Evolutionary conservation across 306 rosid species (phyloP).

Genomic region (Vigna mungo): DNA sequence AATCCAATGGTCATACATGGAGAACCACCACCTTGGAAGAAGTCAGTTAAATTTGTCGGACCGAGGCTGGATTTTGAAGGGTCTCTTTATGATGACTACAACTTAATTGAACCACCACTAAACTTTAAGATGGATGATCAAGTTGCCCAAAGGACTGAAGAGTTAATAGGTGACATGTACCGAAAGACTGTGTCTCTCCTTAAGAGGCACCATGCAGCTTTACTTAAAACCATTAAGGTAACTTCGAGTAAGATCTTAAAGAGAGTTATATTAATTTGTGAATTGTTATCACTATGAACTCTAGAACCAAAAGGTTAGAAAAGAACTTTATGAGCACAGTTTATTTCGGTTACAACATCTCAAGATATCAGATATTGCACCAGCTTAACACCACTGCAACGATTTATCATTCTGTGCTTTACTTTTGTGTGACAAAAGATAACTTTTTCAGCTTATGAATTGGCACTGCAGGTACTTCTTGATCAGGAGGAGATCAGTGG

Average conservation of each 20-base stretch:
- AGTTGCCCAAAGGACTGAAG: slow-evolving; percentile 80
- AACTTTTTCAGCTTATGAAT: slow-evolving; percentile 29
- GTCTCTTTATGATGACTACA: slow-evolving; percentile 81
- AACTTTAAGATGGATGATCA: slow-evolving; percentile 87
- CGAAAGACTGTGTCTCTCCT: slow-evolving; percentile 74
- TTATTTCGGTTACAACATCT: background rate
- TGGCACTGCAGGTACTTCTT: slow-evolving; percentile 79
- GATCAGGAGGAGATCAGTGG: slow-evolving; percentile 76
- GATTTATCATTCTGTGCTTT: slow-evolving; percentile 24
- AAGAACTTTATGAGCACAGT: slow-evolving; percentile 1
- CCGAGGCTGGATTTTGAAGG: slow-evolving; percentile 98
- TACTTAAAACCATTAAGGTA: slow-evolving; percentile 90
- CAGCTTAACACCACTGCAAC: slow-evolving; percentile 6
- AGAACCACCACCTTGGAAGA: slow-evolving; percentile 96
- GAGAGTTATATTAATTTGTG: slow-evolving; percentile 1
- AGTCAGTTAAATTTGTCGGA: slow-evolving; percentile 75
- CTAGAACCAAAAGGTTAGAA: background rate
- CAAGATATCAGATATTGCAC: background rate
- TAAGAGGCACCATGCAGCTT: slow-evolving; percentile 80
- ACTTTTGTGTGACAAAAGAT: slow-evolving; percentile 17
- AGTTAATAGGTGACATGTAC: slow-evolving; percentile 69
- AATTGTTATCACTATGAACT: background rate
- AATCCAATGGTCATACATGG: slow-evolving; percentile 94
- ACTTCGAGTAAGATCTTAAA: slow-evolving; percentile 23
- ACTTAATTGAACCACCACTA: slow-evolving; percentile 74